A percentile compares a stretch with the other conserved stretches of the same genome.
phyloP scores from a whole-genome alignment of 371 early-diverging fungal genomes.

The Mortierella sp. region DNA sequence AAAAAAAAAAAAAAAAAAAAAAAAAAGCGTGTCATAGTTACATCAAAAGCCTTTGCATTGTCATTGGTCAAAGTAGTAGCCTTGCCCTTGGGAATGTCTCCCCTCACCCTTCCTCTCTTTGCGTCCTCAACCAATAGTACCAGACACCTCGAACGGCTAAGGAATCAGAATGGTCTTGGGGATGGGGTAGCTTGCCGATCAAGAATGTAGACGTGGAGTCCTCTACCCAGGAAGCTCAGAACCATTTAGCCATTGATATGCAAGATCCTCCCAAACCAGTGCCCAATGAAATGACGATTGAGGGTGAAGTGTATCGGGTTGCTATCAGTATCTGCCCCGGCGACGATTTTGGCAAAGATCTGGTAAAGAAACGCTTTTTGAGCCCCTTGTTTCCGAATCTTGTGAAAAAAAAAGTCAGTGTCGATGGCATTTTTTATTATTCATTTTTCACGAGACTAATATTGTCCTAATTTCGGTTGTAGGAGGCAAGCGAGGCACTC shows the following conservation, averaged over 20 bases:
- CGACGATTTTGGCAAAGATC: conserved; percentile 50
- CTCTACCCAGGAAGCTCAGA: conserved; percentile 8
- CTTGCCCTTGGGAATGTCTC: too few relatives aligned
- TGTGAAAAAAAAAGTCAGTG: too few relatives aligned
- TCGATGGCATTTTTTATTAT: too few relatives aligned
- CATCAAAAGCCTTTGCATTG: too few relatives aligned
- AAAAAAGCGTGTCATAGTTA: too few relatives aligned
- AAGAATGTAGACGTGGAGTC: conserved; percentile 41
- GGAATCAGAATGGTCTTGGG: conserved; percentile 53
- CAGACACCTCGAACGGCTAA: conserved; percentile 29
- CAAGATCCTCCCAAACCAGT: conserved; percentile 21
- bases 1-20: too few relatives aligned
- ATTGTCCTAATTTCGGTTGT: not conserved
- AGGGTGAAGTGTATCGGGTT: conserved; percentile 31
- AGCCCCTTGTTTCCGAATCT: too few relatives aligned
- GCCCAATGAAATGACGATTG: conserved; percentile 41
- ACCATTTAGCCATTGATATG: conserved; percentile 21
- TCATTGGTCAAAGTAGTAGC: too few relatives aligned
- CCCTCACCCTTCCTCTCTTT: too few relatives aligned
- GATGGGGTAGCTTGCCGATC: conserved; percentile 53
- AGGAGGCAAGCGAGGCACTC: conserved; percentile 60
- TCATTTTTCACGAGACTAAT: too few relatives aligned
- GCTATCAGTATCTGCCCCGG: conserved; percentile 53
- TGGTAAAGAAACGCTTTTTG: conserved; percentile 15
- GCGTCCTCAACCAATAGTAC: conserved; percentile 12